A percentile compares a stretch with the other conserved stretches of the same genome.
Evolutionary conservation across 2,329 filamentous ascomycete genomes (phyloP).

Genomic region (Fusarium hostae): DNA sequence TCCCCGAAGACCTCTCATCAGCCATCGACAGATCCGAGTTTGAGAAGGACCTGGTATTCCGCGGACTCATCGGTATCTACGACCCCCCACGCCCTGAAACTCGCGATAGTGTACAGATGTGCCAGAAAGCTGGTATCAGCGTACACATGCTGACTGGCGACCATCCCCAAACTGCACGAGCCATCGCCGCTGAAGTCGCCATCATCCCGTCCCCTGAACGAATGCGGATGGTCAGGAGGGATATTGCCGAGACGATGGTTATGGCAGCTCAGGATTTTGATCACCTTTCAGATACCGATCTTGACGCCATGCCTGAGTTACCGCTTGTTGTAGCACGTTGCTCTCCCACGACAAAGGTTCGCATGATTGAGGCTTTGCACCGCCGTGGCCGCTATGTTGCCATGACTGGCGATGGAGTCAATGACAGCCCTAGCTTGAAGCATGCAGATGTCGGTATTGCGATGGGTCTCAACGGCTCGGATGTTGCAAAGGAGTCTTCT

Average conservation of each 20-base stretch:
- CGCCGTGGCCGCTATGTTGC: conserved; percentile 70
- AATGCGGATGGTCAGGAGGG: conserved; percentile 54
- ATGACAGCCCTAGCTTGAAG: conserved; percentile 75
- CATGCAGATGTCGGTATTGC: conserved; percentile 76
- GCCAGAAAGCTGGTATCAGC: conserved; percentile 67
- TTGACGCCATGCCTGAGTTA: conserved; percentile 70
- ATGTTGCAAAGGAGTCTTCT: conserved; percentile 75
- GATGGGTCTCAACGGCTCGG: conserved; percentile 72
- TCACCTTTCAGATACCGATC: conserved; percentile 67
- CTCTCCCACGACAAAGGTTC: conserved; percentile 75
- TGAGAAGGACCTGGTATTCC: conserved; percentile 69
- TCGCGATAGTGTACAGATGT: conserved; percentile 61
- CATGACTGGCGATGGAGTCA: conserved; percentile 79
- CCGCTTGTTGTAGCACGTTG: conserved; percentile 77
- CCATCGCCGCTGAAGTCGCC: conserved; percentile 69
- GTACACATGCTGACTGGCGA: conserved; percentile 76
- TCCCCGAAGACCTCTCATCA: conserved; percentile 37
- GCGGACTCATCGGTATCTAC: conserved; percentile 74
- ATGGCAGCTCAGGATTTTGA: conserved; percentile 74
- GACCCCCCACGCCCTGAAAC: conserved; percentile 75
- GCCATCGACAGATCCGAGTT: conserved; percentile 35
- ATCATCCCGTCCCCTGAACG: conserved; percentile 63
- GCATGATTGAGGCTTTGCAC: conserved; percentile 80
- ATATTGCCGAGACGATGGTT: conserved; percentile 66
- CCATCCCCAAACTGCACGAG: conserved; percentile 68